phyloP scores from a whole-genome alignment of 2,329 filamentous ascomycete species.

The Berkeleyomyces rouxiae region DNA sequence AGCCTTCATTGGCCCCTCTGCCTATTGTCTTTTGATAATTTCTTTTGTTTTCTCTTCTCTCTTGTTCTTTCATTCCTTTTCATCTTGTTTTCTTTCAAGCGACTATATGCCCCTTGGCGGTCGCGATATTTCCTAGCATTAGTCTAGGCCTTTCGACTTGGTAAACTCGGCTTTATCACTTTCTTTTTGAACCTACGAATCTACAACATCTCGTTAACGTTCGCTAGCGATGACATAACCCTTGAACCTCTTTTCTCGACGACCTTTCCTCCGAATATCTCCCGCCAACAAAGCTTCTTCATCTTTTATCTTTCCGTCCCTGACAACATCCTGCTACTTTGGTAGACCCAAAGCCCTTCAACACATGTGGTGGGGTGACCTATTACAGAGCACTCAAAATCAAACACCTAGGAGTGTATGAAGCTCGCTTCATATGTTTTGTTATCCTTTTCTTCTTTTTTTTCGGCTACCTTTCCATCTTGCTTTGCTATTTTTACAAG shows the following conservation, averaged over 20 bases:
- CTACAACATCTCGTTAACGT: not conserved
- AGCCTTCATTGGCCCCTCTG: conserved; percentile 11
- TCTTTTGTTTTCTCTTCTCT: conserved; percentile 4
- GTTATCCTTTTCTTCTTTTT: not conserved
- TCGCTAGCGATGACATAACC: not conserved
- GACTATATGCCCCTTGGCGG: not conserved
- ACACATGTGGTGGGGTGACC: too few species aligned
- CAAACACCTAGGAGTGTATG: too few species aligned
- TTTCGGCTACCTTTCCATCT: not conserved
- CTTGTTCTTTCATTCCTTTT: not conserved
- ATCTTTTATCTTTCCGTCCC: not conserved
- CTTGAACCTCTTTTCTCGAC: not conserved
- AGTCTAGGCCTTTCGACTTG: conserved; percentile 8
- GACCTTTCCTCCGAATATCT: not conserved
- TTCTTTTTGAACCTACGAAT: not conserved
- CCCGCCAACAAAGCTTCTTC: not conserved
- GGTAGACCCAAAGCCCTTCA: too few species aligned
- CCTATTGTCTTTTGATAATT: conserved; percentile 13
- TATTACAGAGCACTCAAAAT: too few species aligned
- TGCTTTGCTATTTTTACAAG: not conserved
- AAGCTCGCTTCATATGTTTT: too few species aligned
- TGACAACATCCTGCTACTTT: too few species aligned
- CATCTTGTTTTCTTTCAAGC: not conserved
- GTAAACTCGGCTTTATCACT: not conserved
- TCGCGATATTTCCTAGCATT: conserved; percentile 7